Evolutionary conservation across 441 rosid genomes (phyloP).

Genomic region (Arabidopsis lyrata): DNA sequence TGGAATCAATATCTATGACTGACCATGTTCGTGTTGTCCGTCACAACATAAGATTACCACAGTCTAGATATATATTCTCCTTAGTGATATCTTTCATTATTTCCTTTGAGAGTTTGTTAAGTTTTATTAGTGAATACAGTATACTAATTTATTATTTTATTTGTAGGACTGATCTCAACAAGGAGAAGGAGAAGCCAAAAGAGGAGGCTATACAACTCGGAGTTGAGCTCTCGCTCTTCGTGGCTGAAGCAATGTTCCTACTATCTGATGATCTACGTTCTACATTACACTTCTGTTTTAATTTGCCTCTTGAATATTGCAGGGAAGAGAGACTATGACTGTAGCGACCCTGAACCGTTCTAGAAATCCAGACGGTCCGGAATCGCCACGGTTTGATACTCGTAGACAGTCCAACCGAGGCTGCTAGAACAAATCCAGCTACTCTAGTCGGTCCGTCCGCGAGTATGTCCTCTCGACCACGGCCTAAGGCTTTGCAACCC

Average conservation of each 20-base stretch:
- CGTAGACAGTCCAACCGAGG: too few species aligned
- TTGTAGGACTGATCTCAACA: neutral
- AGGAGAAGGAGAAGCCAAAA: conserved; percentile 4
- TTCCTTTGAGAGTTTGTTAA: neutral
- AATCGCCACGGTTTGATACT: too few species aligned
- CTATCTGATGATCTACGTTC: neutral
- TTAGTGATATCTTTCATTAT: neutral
- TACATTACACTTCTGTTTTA: neutral
- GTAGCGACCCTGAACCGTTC: too few species aligned
- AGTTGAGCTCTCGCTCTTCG: neutral
- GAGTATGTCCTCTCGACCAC: too few species aligned
- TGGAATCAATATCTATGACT: neutral
- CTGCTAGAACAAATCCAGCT: too few species aligned
- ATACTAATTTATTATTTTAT: neutral
- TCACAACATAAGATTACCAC: neutral
- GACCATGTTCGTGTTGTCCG: neutral
- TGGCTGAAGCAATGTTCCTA: neutral
- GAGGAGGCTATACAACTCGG: neutral
- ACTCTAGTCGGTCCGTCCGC: too few species aligned
- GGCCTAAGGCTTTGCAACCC: too few species aligned
- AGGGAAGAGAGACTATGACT: neutral
- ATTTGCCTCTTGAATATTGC: neutral
- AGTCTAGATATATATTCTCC: conserved; percentile 1
- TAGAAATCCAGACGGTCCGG: too few species aligned
- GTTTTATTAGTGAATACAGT: neutral